Conservation (phyloP, 768 basidiomycete species). For the Steccherinum ochraceum region DNA sequence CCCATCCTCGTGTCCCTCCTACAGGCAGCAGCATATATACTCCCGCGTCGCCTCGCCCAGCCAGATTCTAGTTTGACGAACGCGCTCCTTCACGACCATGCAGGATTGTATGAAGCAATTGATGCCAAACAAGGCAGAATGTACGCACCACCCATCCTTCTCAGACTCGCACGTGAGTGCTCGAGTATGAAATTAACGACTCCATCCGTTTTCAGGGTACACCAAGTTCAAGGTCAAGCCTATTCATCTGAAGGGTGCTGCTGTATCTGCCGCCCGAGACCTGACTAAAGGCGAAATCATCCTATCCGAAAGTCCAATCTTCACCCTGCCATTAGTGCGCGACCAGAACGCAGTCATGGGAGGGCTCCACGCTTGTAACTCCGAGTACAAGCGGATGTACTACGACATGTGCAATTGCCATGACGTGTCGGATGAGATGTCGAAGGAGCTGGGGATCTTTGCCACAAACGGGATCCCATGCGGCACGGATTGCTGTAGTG, state of each 20-base stretch:
- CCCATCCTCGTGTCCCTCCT: too few species aligned
- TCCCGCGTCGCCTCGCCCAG: too few species aligned
- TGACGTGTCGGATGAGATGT: background rate
- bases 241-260: background rate
- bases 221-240: background rate
- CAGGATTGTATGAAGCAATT: too few species aligned
- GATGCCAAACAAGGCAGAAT: too few species aligned
- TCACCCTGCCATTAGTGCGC: background rate
- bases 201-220: background rate
- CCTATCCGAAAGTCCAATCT: background rate
- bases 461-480: background rate
- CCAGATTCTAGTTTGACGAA: too few species aligned
- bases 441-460: background rate
- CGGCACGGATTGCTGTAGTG: background rate
- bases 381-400: background rate
- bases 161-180: too few species aligned
- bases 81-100: too few species aligned
- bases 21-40: too few species aligned
- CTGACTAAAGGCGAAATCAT: background rate
- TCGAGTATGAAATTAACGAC: too few species aligned
- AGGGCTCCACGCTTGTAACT: background rate
- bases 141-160: too few species aligned
- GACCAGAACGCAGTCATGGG: background rate
- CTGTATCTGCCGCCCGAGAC: background rate
- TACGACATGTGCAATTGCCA: background rate